phyloP scores from a whole-genome alignment of 768 basidiomycete species.

The Coprinopsis strossmayeri region DNA sequence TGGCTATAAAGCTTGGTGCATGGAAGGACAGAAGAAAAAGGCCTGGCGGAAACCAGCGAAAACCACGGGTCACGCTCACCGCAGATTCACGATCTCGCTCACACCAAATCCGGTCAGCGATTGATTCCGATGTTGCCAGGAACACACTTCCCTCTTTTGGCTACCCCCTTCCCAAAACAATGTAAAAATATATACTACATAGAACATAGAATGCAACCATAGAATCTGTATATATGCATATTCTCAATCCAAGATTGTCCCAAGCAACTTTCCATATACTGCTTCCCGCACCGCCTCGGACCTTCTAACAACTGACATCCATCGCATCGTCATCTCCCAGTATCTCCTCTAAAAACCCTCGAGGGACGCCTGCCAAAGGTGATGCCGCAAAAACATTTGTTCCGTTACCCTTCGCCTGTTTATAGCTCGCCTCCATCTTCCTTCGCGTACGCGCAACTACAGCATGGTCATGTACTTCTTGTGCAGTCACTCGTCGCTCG shows the following conservation, averaged over 20 bases:
- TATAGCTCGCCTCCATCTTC: conserved; percentile 52
- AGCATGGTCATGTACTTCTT: conserved; percentile 52
- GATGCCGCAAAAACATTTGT: conserved; percentile 48
- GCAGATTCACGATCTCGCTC: no score
- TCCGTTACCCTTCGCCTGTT: conserved; percentile 26
- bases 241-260: no score
- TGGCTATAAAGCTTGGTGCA: conserved; percentile 25
- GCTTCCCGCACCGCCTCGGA: neutral
- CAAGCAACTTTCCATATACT: no score
- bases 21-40: conserved; percentile 21
- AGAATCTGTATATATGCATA: no score
- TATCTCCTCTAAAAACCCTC: conserved; percentile 61
- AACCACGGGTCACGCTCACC: no score
- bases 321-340: conserved; percentile 36
- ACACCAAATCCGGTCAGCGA: conserved; percentile 9
- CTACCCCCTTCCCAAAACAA: conserved; percentile 9
- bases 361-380: conserved; percentile 52
- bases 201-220: neutral
- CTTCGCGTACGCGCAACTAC: conserved; percentile 58
- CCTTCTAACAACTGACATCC: conserved; percentile 27
- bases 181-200: neutral
- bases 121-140: conserved; percentile 16
- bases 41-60: conserved; percentile 15
- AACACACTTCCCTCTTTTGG: conserved; percentile 12
- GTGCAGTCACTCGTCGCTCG: conserved; percentile 46